Base-by-base conservation (phyloP, 2,329 filamentous ascomycete species). In the Alternaria sp. region DNA sequence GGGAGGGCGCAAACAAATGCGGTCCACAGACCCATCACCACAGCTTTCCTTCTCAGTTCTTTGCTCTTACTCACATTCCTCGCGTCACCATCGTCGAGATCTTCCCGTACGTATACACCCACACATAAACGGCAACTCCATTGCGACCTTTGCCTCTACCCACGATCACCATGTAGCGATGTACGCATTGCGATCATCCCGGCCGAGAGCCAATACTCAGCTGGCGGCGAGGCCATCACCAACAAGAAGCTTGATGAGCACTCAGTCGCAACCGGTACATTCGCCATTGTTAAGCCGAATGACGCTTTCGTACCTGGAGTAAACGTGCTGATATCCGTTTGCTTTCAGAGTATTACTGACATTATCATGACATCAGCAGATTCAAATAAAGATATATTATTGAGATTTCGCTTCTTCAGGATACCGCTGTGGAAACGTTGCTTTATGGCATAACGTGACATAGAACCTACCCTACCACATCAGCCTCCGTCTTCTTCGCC, bases 1-100 rank as follows among this genome's bases (percentile, higher is more conserved):
- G 34, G 3, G 34, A 38, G 8, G 16, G 14, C 18, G 16, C 34
- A 38, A 4, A 38, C 34, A n/a, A 38, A 3, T 8, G 6, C 16
- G 0, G 7, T n/a, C 8, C 16, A 38, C 0, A 0, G 0, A 9
- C 16, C 0, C 6, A n/a, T 9, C 6, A n/a, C 14, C n/a, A 18
- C 16, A 46, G 18, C 16, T 30, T 11, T 16, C 22, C 20, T 12
- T 8, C 4, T 27, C 16, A 18, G 27, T 12, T 22, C 25, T n/a
- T 1, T 45, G 10, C 43, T 27, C n/a, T n/a, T 16, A 45, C 43
- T n/a, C 25, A 2, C 22, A 27, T n/a, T 16, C 6, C 16, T 27
- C 32, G 14, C 32, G 2, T 36, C 32, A 36, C 32, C 0, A 0
- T 30, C 3, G 10, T 30, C 11, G 28, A 30, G 0, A 12, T 30